Percentiles rank a stretch among this genome's conserved stretches.
Conservation (phyloP, 306 rosid genomes). For the Crotalaria pallida region DNA sequence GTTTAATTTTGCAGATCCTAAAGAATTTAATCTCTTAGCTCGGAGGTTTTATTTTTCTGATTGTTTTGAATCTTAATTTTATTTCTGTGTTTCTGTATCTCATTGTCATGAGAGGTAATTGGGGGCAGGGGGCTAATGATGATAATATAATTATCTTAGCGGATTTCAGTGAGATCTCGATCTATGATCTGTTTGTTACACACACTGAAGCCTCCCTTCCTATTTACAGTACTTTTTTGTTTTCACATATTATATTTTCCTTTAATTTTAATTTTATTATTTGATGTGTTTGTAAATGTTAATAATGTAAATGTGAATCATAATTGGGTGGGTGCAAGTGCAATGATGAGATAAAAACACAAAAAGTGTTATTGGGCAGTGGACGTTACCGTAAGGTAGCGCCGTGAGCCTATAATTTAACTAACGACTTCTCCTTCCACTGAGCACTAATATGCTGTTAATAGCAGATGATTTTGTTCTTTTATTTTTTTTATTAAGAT, state of each 20-base stretch:
- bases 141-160: slow-evolving; percentile 68
- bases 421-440: slow-evolving; percentile 99
- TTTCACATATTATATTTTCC: no score
- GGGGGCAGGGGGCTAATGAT: slow-evolving; percentile 91
- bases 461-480: neutral
- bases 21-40: neutral
- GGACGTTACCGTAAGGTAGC: slow-evolving; percentile 44
- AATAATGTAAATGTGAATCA: no score
- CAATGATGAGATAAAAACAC: slow-evolving; percentile 79
- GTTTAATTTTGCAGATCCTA: no score
- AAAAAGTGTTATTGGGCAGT: slow-evolving; percentile 76
- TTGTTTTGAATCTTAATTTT: neutral
- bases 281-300: neutral
- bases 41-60: no score
- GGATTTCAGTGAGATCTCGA: slow-evolving; percentile 84
- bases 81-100: no score
- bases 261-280: neutral
- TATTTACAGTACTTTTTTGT: no score
- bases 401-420: slow-evolving; percentile 75
- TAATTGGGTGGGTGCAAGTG: no score
- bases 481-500: no score
- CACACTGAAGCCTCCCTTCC: slow-evolving; percentile 84
- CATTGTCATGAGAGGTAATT: no score
- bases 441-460: slow-evolving; percentile 66
- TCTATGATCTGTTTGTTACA: slow-evolving; percentile 95